Base-by-base conservation (phyloP, 352 stramenopile species). In the Pythium dissimile region DNA sequence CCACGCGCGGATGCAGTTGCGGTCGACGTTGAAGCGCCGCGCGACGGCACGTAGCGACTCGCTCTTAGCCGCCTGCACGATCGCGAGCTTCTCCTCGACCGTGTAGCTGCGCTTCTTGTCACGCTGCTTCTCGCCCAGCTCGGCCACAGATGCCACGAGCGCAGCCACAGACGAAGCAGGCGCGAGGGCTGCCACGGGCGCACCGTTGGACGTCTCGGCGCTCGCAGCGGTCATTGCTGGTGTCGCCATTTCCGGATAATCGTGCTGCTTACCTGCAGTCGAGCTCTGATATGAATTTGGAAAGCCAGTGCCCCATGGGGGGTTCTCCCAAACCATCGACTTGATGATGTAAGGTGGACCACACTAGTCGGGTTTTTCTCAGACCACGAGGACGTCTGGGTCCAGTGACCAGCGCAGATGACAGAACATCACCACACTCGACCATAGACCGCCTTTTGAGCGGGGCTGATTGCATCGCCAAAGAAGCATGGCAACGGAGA, bases 41-140 rank as follows among this genome's bases (percentile, higher is more conserved):
- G 80, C 77, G 15, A 82, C 76, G 0, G 75, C 69, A 13, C 74
- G 73, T 31, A 89, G 62, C 35, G 77, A 88, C 51, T 78, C 66
- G 48, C 47, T 66, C 52, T 83, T 83, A 27, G 71, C 68, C 1
- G 74, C 77, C 43, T 75, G 71, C 37, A 89, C 77, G 49, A 85
- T 80, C 49, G 66, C 67, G 35, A 88, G 72, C 62, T 88, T 88
- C 66, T 89, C 75, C 44, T 85, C 71, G 21, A 86, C 80, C 3
- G 80, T 88, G 57, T 85, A 89, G 73, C 80, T 88, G 54, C 80
- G 80, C 64, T 89, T 89, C 73, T 86, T 86, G 45, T 79, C 70
- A 26, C 53, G 54, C 26, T 48, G 35, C 30, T 59, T 41, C 26
- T 45, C 45, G 34, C 31, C n/a, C 4, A 41, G 8, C 13, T 53